These are phyloP conservation scores for Fusarium nurragi DNA, from an alignment of 2,329 filamentous ascomycete species.

Conservation along the genomic window DNA sequence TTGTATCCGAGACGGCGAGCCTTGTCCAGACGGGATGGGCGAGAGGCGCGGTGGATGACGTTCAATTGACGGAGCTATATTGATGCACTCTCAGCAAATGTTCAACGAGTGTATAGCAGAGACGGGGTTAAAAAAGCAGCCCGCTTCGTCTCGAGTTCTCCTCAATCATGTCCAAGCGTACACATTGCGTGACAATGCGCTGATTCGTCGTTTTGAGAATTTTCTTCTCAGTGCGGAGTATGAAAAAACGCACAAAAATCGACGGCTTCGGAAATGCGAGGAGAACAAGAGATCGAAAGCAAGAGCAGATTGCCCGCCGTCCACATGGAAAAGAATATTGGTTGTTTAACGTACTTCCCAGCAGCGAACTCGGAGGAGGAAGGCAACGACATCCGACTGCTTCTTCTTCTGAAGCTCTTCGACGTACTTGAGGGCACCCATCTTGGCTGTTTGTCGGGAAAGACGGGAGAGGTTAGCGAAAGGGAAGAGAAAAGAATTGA, in stretches of 20 bases:
- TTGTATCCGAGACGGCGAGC: conserved; percentile 99
- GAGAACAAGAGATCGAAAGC: conserved; percentile 34
- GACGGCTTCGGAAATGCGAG: conserved; percentile 17
- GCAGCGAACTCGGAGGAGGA: conserved; percentile 99
- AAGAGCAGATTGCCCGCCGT: conserved; percentile 44
- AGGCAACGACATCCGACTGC: conserved; percentile 99
- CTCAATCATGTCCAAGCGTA: conserved; percentile 1
- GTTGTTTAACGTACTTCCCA: conserved; percentile 87
- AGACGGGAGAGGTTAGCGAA: conserved; percentile 42
- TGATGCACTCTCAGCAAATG: conserved; percentile 99
- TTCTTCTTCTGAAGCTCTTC: conserved; percentile 99
- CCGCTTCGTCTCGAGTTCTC: conserved; percentile 18
- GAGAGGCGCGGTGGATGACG: conserved; percentile 98
- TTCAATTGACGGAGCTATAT: conserved; percentile 99
- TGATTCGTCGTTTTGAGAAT: conserved; percentile 18
- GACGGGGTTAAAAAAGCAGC: conserved; percentile 40
- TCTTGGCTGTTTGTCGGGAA: conserved; percentile 66
- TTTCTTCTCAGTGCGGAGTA: conserved; percentile 27
- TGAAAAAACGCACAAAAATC: conserved; percentile 26
- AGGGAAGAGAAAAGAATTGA: background rate
- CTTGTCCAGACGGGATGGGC: conserved; percentile 99
- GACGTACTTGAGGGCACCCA: conserved; percentile 99
- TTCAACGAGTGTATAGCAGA: conserved; percentile 99
- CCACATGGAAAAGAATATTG: conserved; percentile 48
- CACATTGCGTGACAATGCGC: background rate